Base-by-base conservation (phyloP, 164 flowering plant genomes). In the Stephania japonica region DNA sequence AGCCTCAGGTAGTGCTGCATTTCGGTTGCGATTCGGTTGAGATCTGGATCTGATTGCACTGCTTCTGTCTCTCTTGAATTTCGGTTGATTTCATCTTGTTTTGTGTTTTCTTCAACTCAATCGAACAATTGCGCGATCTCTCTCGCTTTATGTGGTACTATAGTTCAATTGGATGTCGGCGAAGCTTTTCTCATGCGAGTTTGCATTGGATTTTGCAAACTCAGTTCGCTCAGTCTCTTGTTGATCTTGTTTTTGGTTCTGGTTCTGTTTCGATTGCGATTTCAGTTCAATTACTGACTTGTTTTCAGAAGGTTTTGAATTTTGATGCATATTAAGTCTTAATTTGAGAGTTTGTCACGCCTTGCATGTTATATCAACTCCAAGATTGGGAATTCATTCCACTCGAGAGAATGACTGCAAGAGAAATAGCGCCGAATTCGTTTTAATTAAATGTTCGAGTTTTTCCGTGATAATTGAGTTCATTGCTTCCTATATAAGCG, bases 1-100 rank as follows among this genome's bases (percentile, higher is more conserved):
- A 91, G 83, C 97, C 98, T 64, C 98, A 93, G 99, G 99, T 91
- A 76, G 9, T 67, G 25, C 42, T 67, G 32, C 49, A 50, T 63
- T 70, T 69, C 5, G 41, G 26, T 69, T 7, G 72, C 0, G 10
- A 23, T 67, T 75, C 42, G 56, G 38, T 32, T 32, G 83, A 77
- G 78, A 77, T 80, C 83, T 77, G 47, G 83, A 77, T 75, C 76
- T 73, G 21, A 67, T 1, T 42, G 25, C 24, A 16, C 3, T 64
- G 38, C 3, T 41, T 19, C 8, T 42, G 6, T 24, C 6, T 73
- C 3, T 1, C 21, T 7, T 53, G 50, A 21, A 11, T 63, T 27
- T 19, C 14, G n/a, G 23, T n/a, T 61, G 18, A 6, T 21, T 43
- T 49, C 42, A 14, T 63, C 10, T 43, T 25, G 47, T 25, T 13